A percentile compares a stretch with the other conserved stretches of the same genome.
phyloP scores from a whole-genome alignment of 2,329 filamentous ascomycete species.

The Colletotrichum gloeosporioides region DNA sequence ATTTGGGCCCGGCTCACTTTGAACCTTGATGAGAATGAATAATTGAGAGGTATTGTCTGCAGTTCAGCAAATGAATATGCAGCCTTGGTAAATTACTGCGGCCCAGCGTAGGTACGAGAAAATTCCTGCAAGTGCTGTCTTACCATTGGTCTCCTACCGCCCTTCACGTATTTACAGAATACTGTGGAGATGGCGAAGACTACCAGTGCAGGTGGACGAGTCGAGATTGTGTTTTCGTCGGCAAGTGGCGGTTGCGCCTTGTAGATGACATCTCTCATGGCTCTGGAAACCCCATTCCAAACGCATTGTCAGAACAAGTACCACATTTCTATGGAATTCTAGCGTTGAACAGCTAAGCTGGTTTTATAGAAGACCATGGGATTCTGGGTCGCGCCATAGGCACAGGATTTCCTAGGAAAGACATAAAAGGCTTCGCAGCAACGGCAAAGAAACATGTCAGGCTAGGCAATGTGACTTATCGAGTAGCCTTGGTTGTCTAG shows the following conservation, averaged over 20 bases:
- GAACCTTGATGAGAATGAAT: background rate
- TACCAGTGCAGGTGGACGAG: background rate
- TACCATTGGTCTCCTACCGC: background rate
- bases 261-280: background rate
- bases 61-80: background rate
- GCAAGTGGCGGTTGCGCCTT: background rate
- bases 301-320: too few species aligned
- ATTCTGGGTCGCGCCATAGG: background rate
- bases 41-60: too few species aligned
- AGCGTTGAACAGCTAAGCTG: background rate
- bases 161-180: background rate
- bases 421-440: background rate
- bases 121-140: fast-evolving
- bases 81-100: background rate
- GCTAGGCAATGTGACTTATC: background rate
- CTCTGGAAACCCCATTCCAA: background rate
- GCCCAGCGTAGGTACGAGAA: background rate
- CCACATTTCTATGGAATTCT: background rate
- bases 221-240: background rate
- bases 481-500: too few species aligned
- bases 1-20: background rate
- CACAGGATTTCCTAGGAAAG: background rate
- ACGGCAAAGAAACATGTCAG: background rate
- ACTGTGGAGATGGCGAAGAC: background rate
- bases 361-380: background rate